Conservation (phyloP, 2,329 filamentous ascomycete species). For the Phialocephala subalpina region DNA sequence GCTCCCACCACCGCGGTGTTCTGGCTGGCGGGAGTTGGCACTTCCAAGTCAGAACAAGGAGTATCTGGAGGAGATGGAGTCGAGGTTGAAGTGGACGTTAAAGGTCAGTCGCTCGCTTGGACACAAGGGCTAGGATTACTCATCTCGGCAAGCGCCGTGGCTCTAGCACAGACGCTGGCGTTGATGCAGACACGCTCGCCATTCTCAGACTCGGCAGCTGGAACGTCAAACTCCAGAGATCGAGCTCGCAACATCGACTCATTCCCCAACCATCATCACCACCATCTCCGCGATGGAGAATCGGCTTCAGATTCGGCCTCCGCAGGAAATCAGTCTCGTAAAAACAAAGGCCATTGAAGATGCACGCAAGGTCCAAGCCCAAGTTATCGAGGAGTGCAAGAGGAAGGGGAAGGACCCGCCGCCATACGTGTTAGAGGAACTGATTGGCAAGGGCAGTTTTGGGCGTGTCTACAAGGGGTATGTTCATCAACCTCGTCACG, state of each 20-base stretch:
- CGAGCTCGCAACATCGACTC: background rate
- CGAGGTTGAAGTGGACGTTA: background rate
- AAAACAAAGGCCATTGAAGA: constrained; percentile 60
- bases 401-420: constrained; percentile 67
- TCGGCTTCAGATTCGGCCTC: background rate
- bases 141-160: background rate
- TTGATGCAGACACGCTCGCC: too few species aligned
- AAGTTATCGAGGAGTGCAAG: constrained; percentile 68
- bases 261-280: background rate
- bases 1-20: background rate
- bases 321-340: background rate
- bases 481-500: constrained; percentile 26
- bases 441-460: constrained; percentile 79
- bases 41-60: background rate
- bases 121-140: background rate
- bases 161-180: too few species aligned
- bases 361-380: constrained; percentile 73
- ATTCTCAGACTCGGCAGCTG: too few species aligned
- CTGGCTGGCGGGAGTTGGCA: background rate
- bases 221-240: too few species aligned
- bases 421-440: constrained; percentile 72
- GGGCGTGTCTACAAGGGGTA: constrained; percentile 75
- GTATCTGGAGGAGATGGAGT: background rate
- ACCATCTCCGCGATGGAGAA: constrained; percentile 4
- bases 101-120: background rate